phyloP scores from a whole-genome alignment of 1,139 yeast genomes.

The Pichia sp. region DNA sequence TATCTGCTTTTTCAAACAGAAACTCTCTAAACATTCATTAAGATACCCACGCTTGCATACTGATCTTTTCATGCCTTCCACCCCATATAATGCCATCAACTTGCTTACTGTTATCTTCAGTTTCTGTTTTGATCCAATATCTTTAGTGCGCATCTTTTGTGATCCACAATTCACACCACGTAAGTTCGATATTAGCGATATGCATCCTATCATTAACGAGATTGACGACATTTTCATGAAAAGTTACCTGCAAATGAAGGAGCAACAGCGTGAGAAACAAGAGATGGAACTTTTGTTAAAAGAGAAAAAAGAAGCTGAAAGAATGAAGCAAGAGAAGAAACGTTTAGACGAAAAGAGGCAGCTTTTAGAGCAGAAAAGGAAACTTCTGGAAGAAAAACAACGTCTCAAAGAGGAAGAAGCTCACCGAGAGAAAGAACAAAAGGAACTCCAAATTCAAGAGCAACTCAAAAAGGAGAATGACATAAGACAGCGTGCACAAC shows the following conservation, averaged over 20 bases:
- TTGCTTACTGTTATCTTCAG: slow-evolving; percentile 24
- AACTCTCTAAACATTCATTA: slow-evolving; percentile 20
- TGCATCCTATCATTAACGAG: slow-evolving; percentile 9
- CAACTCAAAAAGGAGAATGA: neutral
- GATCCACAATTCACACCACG: slow-evolving; percentile 19
- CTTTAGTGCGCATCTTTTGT: slow-evolving; percentile 16
- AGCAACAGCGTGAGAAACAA: neutral
- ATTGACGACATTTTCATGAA: neutral
- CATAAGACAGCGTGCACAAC: neutral
- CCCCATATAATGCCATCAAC: slow-evolving; percentile 24
- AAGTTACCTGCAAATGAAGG: neutral
- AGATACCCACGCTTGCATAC: slow-evolving; percentile 19
- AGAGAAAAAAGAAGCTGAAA: neutral
- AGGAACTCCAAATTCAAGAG: neutral
- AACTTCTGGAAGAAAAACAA: neutral
- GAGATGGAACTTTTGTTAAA: neutral
- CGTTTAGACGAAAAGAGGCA: neutral
- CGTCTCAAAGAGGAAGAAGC: neutral
- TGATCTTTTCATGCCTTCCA: slow-evolving; percentile 21
- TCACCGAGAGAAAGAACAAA: neutral
- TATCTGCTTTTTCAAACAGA: slow-evolving; percentile 20
- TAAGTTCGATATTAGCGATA: slow-evolving; percentile 22
- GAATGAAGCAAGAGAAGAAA: neutral
- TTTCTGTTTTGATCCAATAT: slow-evolving; percentile 20
- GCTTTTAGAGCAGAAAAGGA: neutral